Conservation (phyloP, 164 flowering plant species). For the Vitis cinerea region DNA sequence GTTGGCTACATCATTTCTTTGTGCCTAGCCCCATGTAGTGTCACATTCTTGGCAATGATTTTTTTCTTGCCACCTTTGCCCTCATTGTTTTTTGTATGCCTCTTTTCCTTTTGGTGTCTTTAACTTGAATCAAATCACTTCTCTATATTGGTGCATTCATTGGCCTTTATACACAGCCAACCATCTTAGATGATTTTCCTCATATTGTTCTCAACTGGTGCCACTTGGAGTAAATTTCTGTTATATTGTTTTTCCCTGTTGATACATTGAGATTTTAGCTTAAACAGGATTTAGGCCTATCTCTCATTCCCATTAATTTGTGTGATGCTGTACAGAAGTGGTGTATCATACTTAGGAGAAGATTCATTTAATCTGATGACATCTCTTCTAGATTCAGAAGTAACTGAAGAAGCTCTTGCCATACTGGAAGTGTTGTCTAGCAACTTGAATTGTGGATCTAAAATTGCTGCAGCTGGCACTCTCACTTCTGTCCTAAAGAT, state of each 20-base stretch:
- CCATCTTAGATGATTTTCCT: no score
- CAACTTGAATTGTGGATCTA: constrained; percentile 23
- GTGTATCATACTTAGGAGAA: constrained; percentile 29
- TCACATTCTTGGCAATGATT: no score
- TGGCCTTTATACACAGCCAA: no score
- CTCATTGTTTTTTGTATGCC: no score
- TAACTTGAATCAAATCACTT: no score
- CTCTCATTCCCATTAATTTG: neutral
- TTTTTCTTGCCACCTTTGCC: no score
- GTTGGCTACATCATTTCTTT: no score
- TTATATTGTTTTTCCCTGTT: neutral
- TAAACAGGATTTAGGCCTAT: neutral
- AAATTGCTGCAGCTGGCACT: constrained; percentile 49
- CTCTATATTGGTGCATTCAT: no score
- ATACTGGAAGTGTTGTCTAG: constrained; percentile 49
- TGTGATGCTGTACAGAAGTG: constrained; percentile 38
- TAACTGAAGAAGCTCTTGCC: constrained; percentile 48
- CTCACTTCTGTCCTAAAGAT: constrained; percentile 42
- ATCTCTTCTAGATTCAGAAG: constrained; percentile 54
- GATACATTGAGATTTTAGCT: neutral
- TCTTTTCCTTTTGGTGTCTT: no score
- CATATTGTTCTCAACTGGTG: no score
- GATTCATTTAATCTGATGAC: constrained; percentile 48
- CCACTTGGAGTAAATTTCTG: neutral
- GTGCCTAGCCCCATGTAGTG: no score